Base-by-base conservation (phyloP, 2,329 filamentous ascomycete species). In the Dothideomycetidae sp. region DNA sequence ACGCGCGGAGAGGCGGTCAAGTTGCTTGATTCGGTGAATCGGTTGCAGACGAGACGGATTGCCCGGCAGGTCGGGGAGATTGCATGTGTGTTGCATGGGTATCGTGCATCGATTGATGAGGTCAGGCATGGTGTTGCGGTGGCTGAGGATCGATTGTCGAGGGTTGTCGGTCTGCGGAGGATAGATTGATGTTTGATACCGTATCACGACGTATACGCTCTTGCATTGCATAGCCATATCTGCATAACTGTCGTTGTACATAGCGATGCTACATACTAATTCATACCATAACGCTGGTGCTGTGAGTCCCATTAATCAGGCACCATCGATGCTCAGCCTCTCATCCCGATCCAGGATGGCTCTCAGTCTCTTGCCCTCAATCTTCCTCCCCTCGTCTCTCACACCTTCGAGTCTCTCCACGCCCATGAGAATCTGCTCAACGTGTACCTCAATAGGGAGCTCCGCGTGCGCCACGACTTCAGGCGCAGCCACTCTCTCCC, bases 401-500 rank as follows among this genome's bases (percentile, higher is more conserved):
- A 76, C 74, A 14, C 61, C 58, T 53, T 82, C 75, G 42, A 90
- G 59, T 44, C 82, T 66, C 55, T 85, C 78, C 1, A 86, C 73
- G 0, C 79, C 78, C 33, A 73, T 63, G 40, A 79, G 67, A 43
- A 90, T 84, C 39, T 74, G 76, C 46, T 83, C 75, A 29, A 90
- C 75, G 51, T 90, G 81, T 29, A 83, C 75, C 35, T 70, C 68
- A 3, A 90, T 60, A 2, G 81, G 79, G 5, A 36, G 30, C 12
- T 40, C 40, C 17, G 64, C 60, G 16, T 63, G 67, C 2, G 67
- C 67, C 9, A 75, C 49, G 7, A 78, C 54, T 45, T 75, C 75
- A 0, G 81, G 79, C 39, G 71, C 68, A 0, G 72, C 74, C 7
- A 86, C 78, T 4, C 77, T 63, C 42, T 84, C 78, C 14, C 79